phyloP scores from a whole-genome alignment of 1,284 basidiomycete species.

The Ceratobasidium sp. region DNA sequence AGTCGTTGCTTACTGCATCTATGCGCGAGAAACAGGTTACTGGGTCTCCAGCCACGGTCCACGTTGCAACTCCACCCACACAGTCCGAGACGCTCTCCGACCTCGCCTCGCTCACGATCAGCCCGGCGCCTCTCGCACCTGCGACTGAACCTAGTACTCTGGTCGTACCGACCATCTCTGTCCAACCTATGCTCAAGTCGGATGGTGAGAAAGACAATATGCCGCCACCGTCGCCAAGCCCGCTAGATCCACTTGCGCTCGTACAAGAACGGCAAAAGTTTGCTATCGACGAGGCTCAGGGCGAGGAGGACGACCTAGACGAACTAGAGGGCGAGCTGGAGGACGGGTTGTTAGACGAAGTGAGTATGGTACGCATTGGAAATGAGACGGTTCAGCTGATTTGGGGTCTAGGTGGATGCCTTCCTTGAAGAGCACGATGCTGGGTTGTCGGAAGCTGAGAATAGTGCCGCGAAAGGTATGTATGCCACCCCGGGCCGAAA shows the following conservation, averaged over 20 bases:
- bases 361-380: conserved; percentile 53
- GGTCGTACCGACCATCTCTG: conserved; percentile 56
- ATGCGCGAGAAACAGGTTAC: conserved; percentile 50
- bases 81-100: conserved; percentile 44
- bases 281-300: conserved; percentile 91
- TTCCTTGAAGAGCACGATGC: conserved; percentile 92
- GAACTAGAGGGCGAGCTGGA: conserved; percentile 63
- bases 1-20: conserved; percentile 74
- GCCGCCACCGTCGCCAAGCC: conserved; percentile 71
- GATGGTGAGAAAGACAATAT: conserved; percentile 36
- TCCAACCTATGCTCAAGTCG: conserved; percentile 46
- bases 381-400: conserved; percentile 25
- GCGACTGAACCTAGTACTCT: conserved; percentile 27
- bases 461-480: conserved; percentile 75
- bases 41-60: conserved; percentile 51
- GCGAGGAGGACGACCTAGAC: conserved; percentile 71
- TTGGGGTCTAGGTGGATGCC: conserved; percentile 75
- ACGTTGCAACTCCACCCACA: conserved; percentile 45
- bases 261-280: conserved; percentile 92
- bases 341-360: conserved; percentile 90
- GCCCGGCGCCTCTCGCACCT: conserved; percentile 49
- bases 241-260: conserved; percentile 83
- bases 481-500: not conserved
- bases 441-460: conserved; percentile 85
- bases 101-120: conserved; percentile 53